Conservation (phyloP, 2,329 filamentous ascomycete genomes). For the Diaporthe batatas region DNA sequence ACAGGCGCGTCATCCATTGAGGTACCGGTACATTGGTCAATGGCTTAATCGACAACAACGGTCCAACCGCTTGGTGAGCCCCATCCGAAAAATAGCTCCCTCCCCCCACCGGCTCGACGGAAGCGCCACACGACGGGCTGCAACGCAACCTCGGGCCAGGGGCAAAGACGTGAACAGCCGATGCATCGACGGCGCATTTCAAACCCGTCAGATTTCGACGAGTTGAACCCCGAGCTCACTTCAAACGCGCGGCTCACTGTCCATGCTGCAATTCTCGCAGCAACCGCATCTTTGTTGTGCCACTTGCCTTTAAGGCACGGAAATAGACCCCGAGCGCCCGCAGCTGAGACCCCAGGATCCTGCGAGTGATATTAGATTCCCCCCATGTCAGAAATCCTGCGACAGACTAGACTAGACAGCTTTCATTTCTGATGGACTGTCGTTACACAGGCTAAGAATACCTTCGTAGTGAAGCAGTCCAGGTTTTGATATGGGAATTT, state of each 20-base stretch:
- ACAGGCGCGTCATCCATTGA: constrained; percentile 33
- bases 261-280: constrained; percentile 19
- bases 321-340: background rate
- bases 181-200: constrained; percentile 28
- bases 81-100: constrained; percentile 24
- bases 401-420: background rate
- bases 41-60: constrained; percentile 33
- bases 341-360: background rate
- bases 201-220: constrained; percentile 8
- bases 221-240: constrained; percentile 13
- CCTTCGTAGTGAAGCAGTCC: background rate
- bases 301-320: background rate
- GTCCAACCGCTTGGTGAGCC: constrained; percentile 23
- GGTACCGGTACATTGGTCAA: constrained; percentile 21
- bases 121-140: constrained; percentile 18
- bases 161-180: constrained; percentile 28
- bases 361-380: background rate
- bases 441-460: background rate
- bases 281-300: background rate
- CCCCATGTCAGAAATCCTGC: constrained; percentile 19
- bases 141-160: constrained; percentile 22
- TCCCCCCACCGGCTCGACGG: constrained; percentile 22
- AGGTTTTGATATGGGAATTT: background rate
- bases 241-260: constrained; percentile 1
- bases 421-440: background rate